phyloP scores from a whole-genome alignment of 1,284 basidiomycete species.

The Waitea zeae region DNA sequence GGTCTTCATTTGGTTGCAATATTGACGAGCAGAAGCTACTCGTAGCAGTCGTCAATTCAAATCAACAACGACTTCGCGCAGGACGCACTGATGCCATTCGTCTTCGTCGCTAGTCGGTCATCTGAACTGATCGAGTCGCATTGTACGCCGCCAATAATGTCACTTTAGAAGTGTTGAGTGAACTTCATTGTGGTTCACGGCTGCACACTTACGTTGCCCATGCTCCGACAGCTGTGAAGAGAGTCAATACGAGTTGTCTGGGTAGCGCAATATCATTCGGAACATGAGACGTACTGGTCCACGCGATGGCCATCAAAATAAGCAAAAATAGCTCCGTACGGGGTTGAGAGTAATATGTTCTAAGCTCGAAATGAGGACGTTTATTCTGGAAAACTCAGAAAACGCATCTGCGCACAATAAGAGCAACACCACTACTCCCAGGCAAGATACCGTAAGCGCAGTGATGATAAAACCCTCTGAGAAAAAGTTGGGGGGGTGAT shows the following conservation, averaged over 20 bases:
- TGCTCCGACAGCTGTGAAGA: constrained; percentile 41
- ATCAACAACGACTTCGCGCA: no score
- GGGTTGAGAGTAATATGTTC: no score
- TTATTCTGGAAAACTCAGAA: no score
- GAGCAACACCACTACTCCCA: no score
- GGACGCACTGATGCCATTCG: constrained; percentile 38
- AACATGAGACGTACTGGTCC: constrained; percentile 35
- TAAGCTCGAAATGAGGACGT: no score
- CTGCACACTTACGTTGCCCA: constrained; percentile 42
- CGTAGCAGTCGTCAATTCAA: constrained; percentile 4
- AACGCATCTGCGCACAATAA: no score
- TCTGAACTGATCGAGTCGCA: constrained; percentile 32
- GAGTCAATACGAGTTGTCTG: constrained; percentile 1
- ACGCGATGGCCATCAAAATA: constrained; percentile 39
- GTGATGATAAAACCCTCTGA: no score
- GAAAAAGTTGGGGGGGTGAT: no score
- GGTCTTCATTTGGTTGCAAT: constrained; percentile 64
- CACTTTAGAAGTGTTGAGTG: constrained; percentile 22
- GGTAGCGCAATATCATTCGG: not conserved
- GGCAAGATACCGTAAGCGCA: no score
- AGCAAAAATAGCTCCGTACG: constrained; percentile 35
- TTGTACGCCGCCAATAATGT: constrained; percentile 47
- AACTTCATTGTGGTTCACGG: no score
- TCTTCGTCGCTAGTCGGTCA: constrained; percentile 29
- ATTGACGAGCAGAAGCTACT: constrained; percentile 35